phyloP scores from a whole-genome alignment of 2,329 filamentous ascomycete species.

The Neurospora sp. region DNA sequence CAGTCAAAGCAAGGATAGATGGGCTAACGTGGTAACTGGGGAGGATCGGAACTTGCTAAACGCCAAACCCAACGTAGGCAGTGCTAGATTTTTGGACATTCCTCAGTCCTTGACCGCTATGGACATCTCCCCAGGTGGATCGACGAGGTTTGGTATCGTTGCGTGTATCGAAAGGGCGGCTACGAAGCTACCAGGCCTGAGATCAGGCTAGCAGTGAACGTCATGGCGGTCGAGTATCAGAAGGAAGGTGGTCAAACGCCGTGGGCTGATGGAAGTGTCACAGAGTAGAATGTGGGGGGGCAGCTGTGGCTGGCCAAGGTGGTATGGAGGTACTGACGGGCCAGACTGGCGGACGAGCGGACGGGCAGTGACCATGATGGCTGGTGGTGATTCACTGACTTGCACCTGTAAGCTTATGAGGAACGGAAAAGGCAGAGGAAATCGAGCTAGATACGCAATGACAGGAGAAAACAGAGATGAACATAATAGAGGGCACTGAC shows the following conservation, averaged over 20 bases:
- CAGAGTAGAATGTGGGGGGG: neutral
- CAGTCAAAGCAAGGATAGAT: neutral
- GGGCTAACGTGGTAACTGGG: too few species aligned
- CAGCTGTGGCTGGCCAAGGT: neutral
- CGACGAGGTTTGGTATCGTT: neutral
- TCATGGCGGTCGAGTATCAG: neutral
- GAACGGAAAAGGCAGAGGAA: neutral
- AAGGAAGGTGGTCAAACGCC: neutral
- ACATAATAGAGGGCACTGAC: neutral
- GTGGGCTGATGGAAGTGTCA: neutral
- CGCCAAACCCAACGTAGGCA: neutral
- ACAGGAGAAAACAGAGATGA: neutral
- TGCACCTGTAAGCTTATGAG: neutral
- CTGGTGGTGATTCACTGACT: neutral
- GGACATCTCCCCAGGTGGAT: neutral
- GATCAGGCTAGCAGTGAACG: neutral
- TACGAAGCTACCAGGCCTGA: neutral
- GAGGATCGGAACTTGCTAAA: neutral
- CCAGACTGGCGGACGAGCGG: neutral
- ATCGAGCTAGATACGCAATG: neutral
- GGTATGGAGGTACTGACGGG: neutral
- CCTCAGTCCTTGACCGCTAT: neutral
- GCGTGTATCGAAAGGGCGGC: neutral
- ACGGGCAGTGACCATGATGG: neutral
- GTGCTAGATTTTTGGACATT: neutral